Evolutionary conservation across 306 rosid species (phyloP).

Genomic region (Delonix regia): DNA sequence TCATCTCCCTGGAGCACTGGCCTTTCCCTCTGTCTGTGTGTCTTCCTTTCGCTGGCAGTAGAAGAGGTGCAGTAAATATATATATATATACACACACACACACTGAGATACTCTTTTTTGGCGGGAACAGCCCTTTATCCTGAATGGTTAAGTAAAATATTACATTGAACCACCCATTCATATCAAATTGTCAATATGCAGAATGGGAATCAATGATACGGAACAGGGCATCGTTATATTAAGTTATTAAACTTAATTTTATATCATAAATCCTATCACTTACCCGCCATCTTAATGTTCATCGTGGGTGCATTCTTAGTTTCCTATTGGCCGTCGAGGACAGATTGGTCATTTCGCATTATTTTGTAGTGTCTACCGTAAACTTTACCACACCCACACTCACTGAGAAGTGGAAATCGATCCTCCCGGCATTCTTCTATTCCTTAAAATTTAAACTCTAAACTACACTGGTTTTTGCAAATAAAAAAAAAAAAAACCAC

Average conservation of each 20-base stretch:
- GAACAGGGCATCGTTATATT: no score
- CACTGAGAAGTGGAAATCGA: no score
- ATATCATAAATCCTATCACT: no score
- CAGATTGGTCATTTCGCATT: not conserved
- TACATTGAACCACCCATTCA: no score
- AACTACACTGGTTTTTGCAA: not conserved
- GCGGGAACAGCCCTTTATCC: conserved; percentile 57
- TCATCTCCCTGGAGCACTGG: conserved; percentile 49
- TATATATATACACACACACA: no score
- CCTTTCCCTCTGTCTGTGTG: conserved; percentile 13
- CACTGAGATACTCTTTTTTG: conserved; percentile 32
- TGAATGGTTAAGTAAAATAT: no score
- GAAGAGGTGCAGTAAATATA: conserved; percentile 29
- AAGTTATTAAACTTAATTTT: no score
- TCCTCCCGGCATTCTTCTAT: not conserved
- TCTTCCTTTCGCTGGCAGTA: conserved; percentile 15
- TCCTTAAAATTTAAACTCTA: not conserved
- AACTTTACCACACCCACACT: not conserved
- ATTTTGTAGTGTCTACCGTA: not conserved
- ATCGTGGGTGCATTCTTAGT: not conserved
- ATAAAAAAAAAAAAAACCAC: not conserved
- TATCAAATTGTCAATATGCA: no score
- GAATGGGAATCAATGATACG: no score
- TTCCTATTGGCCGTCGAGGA: not conserved
- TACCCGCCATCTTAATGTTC: not conserved